Evolutionary conservation across 176 grass and related monocot genomes (phyloP), one percentile per base, ranked within the genome.

Genomic region (Olyra latifolia): DNA sequence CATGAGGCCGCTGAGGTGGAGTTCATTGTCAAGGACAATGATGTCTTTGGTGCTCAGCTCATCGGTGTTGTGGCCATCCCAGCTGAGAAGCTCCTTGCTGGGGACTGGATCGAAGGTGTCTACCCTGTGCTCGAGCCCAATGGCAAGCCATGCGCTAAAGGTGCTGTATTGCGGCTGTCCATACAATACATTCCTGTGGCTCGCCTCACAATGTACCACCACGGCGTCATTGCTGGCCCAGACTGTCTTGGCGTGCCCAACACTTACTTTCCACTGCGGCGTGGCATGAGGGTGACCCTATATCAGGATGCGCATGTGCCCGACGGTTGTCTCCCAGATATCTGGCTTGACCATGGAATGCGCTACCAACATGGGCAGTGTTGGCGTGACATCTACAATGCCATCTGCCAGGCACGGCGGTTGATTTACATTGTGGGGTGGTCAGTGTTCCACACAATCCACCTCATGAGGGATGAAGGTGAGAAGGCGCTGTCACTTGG

Each of bases 251-350:
- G 91, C 1, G 94, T 97, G 38, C 89, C 94, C 11, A 68, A 90
- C 64, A 94, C 94, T 14, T 97, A 97, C 77, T 97, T 97, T 44
- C 89, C 87, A 2, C 64, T 94, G 20, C 82, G 85, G 56, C 88
- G 60, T 62, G 94, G 87, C 8, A 85, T 87, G 65, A 92, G 74
- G 67, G 87, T 94, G 39, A 97, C 79, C 27, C 83, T 92, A 42
- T 94, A 98, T 82, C 89, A 98, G 75, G 92, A 94, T 61, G 88
- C 92, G 2, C 94, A 97, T 77, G 94, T 94, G 23, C 94, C 94
- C 11, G 92, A 91, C 28, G 84, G 85, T 74, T 92, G 83, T 72
- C 86, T 94, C 27, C 94, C 92, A 16, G 80, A 88, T 44, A 58
- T 98, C 46, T 86, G 73, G 82, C 83, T 97, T 72, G 85, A 74